phyloP scores from a whole-genome alignment of 2,329 filamentous ascomycete genomes.

The Fusarium pilosicola region DNA sequence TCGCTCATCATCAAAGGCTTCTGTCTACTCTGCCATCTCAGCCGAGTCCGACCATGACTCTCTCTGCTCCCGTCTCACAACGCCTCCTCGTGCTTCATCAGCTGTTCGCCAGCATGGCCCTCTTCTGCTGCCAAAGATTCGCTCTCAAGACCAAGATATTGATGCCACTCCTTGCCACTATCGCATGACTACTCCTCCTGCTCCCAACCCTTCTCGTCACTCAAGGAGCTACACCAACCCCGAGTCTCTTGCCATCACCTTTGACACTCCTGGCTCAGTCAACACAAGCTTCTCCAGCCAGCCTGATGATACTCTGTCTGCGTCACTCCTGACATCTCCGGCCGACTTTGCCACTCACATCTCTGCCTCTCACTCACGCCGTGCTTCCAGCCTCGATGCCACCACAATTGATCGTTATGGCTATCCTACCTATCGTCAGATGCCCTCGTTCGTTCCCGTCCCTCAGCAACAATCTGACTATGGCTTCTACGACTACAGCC shows the following conservation, averaged over 20 bases:
- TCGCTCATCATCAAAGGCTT: constrained; percentile 72
- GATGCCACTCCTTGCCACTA: constrained; percentile 62
- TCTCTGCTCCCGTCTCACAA: constrained; percentile 73
- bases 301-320: constrained; percentile 41
- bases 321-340: constrained; percentile 73
- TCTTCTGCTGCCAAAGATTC: constrained; percentile 84
- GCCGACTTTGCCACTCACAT: constrained; percentile 62
- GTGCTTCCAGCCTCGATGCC: constrained; percentile 75
- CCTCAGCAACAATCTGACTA: constrained; percentile 49
- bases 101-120: constrained; percentile 83
- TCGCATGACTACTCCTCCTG: constrained; percentile 48
- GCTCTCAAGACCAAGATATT: constrained; percentile 82
- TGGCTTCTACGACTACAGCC: constrained; percentile 56
- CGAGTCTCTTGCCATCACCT: constrained; percentile 59
- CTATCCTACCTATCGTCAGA: constrained; percentile 85
- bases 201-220: constrained; percentile 55
- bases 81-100: constrained; percentile 71
- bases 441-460: constrained; percentile 60
- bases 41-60: constrained; percentile 69
- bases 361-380: constrained; percentile 53
- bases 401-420: constrained; percentile 74
- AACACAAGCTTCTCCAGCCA: constrained; percentile 54
- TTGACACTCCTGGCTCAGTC: constrained; percentile 44
- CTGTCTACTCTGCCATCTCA: constrained; percentile 70
- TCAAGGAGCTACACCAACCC: constrained; percentile 70